phyloP scores from a whole-genome alignment of 2,329 filamentous ascomycete genomes.

The Xylariaceae sp. region DNA sequence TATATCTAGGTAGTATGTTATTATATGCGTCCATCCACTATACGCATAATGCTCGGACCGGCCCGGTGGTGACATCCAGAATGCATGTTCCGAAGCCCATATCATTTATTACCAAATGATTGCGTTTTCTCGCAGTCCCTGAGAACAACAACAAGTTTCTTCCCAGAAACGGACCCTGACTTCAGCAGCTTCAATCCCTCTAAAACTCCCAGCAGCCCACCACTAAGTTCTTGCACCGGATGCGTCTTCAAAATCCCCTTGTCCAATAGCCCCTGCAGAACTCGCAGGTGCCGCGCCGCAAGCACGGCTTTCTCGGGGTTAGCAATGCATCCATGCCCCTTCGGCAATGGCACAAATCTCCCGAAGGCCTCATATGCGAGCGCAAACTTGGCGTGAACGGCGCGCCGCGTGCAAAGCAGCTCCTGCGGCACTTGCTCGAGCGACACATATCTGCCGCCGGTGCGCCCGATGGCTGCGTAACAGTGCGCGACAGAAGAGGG shows the following conservation, averaged over 20 bases:
- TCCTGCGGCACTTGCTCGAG: conserved; percentile 22
- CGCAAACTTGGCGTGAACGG: conserved; percentile 7
- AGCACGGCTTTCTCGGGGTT: not conserved
- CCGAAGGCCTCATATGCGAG: conserved; percentile 15
- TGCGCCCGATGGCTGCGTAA: conserved; percentile 45
- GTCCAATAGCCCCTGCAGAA: conserved; percentile 18
- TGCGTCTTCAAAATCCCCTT: conserved; percentile 14
- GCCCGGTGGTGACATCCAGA: too few relatives aligned
- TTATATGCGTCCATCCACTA: too few relatives aligned
- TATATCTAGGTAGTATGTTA: too few relatives aligned
- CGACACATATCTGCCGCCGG: conserved; percentile 31
- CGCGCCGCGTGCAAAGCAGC: conserved; percentile 9
- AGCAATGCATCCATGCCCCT: not conserved
- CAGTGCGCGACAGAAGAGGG: conserved; percentile 46
- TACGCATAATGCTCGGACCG: too few relatives aligned
- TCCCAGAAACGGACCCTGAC: conserved; percentile 23
- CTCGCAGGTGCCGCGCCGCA: not conserved
- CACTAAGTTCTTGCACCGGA: conserved; percentile 10
- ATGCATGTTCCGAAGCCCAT: too few relatives aligned
- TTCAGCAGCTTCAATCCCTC: conserved; percentile 18
- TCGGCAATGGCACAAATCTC: not conserved
- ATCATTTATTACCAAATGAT: too few relatives aligned
- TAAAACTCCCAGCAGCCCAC: conserved; percentile 10
- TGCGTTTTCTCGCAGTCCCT: not conserved
- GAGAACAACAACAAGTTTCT: conserved; percentile 21